Evolutionary conservation across 768 basidiomycete genomes (phyloP).

Genomic region (Tephrocybe sp.): DNA sequence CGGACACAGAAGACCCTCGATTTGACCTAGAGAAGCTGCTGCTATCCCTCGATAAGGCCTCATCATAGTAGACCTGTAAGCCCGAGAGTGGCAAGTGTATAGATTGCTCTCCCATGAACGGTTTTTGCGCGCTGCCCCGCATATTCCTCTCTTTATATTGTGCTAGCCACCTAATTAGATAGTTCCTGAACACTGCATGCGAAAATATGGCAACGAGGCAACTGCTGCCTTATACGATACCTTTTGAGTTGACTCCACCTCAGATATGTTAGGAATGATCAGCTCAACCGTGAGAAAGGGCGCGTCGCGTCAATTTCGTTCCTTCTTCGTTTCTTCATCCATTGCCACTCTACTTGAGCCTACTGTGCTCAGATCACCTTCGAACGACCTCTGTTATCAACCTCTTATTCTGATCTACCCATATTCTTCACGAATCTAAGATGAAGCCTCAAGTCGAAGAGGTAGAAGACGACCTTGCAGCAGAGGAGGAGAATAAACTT

Average conservation of each 20-base stretch:
- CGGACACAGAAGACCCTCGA: conserved; percentile 91
- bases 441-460: conserved; percentile 64
- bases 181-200: conserved; percentile 4
- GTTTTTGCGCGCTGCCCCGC: conserved; percentile 7
- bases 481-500: conserved; percentile 85
- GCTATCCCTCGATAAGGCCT: conserved; percentile 71
- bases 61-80: conserved; percentile 40
- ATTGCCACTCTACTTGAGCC: background rate
- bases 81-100: conserved; percentile 15
- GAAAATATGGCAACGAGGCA: conserved; percentile 3
- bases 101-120: conserved; percentile 15
- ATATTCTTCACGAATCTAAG: background rate
- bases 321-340: background rate
- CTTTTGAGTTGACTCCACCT: too few species aligned
- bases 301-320: conserved; percentile 37
- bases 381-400: background rate
- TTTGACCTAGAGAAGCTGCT: conserved; percentile 95
- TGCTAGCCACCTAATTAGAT: conserved; percentile 18
- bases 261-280: background rate
- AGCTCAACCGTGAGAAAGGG: conserved; percentile 36
- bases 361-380: background rate
- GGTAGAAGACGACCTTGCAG: conserved; percentile 75
- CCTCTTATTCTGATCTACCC: background rate
- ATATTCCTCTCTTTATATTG: conserved; percentile 11
- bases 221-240: background rate